These are phyloP conservation scores for Phytomonas francai DNA, from an alignment of 208 protist genomes.

Conservation along the genomic window DNA sequence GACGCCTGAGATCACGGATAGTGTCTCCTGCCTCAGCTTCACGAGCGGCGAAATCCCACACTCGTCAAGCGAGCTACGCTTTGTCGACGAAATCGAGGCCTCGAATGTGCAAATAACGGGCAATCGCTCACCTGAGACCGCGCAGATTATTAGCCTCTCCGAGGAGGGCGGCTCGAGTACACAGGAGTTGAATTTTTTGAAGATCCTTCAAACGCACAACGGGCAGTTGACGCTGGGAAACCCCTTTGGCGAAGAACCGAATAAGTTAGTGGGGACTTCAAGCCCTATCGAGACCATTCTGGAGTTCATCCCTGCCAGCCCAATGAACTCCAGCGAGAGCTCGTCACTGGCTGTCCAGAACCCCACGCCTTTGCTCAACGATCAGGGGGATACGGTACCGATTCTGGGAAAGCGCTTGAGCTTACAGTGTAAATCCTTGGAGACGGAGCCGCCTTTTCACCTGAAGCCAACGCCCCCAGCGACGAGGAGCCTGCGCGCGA, in stretches of 20 bases:
- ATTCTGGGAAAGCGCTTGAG: not conserved
- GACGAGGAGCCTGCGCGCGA: not conserved
- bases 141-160: constrained; percentile 21
- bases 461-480: not conserved
- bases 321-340: not conserved
- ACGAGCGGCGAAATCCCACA: constrained; percentile 40
- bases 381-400: not conserved
- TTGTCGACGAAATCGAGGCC: constrained; percentile 71
- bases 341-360: not conserved
- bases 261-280: not conserved
- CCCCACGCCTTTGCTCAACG: not conserved
- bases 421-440: not conserved
- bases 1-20: constrained; percentile 31
- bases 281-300: not conserved
- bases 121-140: constrained; percentile 23
- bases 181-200: not conserved
- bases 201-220: not conserved
- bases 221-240: not conserved
- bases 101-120: constrained; percentile 42
- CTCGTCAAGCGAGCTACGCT: constrained; percentile 48
- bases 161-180: not conserved
- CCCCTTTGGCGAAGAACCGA: not conserved
- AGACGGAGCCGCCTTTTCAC: not conserved
- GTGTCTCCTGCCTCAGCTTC: constrained; percentile 51
- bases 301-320: not conserved